Conservation (phyloP, 352 stramenopile genomes). For the Phytophthora niederhauseri region DNA sequence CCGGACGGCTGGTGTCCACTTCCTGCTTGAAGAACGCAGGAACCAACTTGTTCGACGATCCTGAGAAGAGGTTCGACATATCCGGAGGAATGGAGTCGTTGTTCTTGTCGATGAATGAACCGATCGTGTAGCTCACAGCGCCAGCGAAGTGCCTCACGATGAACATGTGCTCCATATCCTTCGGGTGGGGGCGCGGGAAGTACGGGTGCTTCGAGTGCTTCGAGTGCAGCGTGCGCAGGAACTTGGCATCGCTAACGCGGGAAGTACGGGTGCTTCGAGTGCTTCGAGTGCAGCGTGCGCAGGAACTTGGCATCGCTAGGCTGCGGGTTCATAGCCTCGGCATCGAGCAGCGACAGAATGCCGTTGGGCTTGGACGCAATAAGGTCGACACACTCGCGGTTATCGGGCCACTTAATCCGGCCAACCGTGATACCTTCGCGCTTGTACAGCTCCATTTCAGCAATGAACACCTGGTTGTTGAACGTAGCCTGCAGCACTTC, state of each 20-base stretch:
- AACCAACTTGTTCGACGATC: slow-evolving; percentile 68
- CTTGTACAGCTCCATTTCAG: slow-evolving; percentile 92
- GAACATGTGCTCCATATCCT: slow-evolving; percentile 92
- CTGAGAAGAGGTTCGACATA: slow-evolving; percentile 83
- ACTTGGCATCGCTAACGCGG: slow-evolving; percentile 87
- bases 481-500: slow-evolving; percentile 89
- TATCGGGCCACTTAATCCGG: slow-evolving; percentile 92
- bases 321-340: slow-evolving; percentile 91
- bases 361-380: slow-evolving; percentile 84
- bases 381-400: slow-evolving; percentile 92
- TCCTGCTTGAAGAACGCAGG: slow-evolving; percentile 75
- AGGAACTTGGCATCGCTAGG: slow-evolving; percentile 91
- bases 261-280: slow-evolving; percentile 89
- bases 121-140: slow-evolving; percentile 90
- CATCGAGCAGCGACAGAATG: slow-evolving; percentile 85
- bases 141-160: slow-evolving; percentile 92
- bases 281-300: slow-evolving; percentile 82
- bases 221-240: slow-evolving; percentile 81
- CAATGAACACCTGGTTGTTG: slow-evolving; percentile 92
- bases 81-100: slow-evolving; percentile 89
- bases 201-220: slow-evolving; percentile 87
- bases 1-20: slow-evolving; percentile 51
- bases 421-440: slow-evolving; percentile 90
- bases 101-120: slow-evolving; percentile 93
- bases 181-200: slow-evolving; percentile 85